These are phyloP conservation scores for Candida montana DNA, from an alignment of 805 yeast species.

Conservation along the genomic window DNA sequence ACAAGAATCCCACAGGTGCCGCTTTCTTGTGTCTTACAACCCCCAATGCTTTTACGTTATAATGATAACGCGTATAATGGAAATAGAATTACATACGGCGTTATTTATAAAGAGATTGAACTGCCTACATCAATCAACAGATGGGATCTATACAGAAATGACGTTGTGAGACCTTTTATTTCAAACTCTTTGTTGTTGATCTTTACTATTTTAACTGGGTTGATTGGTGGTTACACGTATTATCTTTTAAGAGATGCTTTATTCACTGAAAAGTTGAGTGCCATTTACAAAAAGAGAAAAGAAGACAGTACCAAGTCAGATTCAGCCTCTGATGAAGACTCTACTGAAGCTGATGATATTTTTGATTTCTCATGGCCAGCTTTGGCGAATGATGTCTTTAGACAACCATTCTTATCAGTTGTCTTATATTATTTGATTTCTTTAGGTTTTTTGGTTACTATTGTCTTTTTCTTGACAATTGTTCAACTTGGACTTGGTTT, in stretches of 20 bases:
- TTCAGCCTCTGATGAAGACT: neutral
- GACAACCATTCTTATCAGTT: slow-evolving; percentile 13
- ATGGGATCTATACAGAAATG: slow-evolving; percentile 23
- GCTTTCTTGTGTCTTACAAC: slow-evolving; percentile 20
- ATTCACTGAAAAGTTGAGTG: slow-evolving; percentile 14
- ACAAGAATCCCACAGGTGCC: slow-evolving; percentile 22
- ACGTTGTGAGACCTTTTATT: slow-evolving; percentile 22
- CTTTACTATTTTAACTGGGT: slow-evolving; percentile 14
- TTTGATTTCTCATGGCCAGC: slow-evolving; percentile 25
- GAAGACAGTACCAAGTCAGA: slow-evolving; percentile 4
- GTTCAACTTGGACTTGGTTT: slow-evolving; percentile 12
- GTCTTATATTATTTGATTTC: slow-evolving; percentile 15
- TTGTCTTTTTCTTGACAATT: slow-evolving; percentile 7
- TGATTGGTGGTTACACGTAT: slow-evolving; percentile 17
- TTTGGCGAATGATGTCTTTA: slow-evolving; percentile 22
- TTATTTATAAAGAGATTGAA: slow-evolving; percentile 25
- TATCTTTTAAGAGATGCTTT: slow-evolving; percentile 13
- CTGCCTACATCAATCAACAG: slow-evolving; percentile 3
- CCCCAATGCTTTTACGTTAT: slow-evolving; percentile 22
- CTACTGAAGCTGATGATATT: slow-evolving; percentile 14
- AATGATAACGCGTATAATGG: slow-evolving; percentile 24
- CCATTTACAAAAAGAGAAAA: slow-evolving; percentile 10
- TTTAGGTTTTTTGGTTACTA: slow-evolving; percentile 15
- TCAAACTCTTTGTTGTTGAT: slow-evolving; percentile 15
- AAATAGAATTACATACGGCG: slow-evolving; percentile 24